Evolutionary conservation across 2,329 filamentous ascomycete genomes (phyloP), one percentile per base, ranked within the genome.

Genomic region (Colletotrichum phormii): DNA sequence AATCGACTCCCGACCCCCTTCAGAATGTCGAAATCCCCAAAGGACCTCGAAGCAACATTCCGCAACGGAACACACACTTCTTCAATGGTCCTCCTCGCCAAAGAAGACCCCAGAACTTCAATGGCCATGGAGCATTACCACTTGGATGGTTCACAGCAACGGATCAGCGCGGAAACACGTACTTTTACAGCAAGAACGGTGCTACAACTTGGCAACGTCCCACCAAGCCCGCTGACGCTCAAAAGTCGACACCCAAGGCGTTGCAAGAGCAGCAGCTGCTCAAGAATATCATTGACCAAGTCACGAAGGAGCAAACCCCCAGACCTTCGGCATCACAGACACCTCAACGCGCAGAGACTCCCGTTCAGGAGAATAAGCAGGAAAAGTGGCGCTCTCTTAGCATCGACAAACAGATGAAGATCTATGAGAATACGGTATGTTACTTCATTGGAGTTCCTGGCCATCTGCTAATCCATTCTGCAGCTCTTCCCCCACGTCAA

Each of bases 371-470:
- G 81, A 86, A 87, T 6, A 92, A 89, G 77, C 87, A 88, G 77
- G 92, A 94, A 60, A 94, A 92, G 80, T 95, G 93, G 93, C 88
- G 90, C 67, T 88, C 87, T 72, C 81, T 92, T 37, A 86, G 92
- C 1, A 81, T 91, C 76, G 95, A 98, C 76, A 98, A 98, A 83
- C 94, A 97, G 83, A 97, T 95, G 89, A 98, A 95, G 85, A 88
- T 98, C 2, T 98, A 98, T 78, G 95, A 98, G 82, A 95, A 95
- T 79, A 97, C 95, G 64, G 95, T 97, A 87, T 81, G 94, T 42
- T 7, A 49, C 12, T 29, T 33, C 1, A 18, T 22, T 7, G 6
- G 7, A 5, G 51, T 31, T 2, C 24, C 31, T 60, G 29, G 15
- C 12, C 15, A n/a, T 11, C 5, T 31, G 26, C 71, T 67, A 53